Evolutionary conservation across 495 filamentous ascomycete genomes (phyloP).

Genomic region (Parathielavia hyrcaniae): DNA sequence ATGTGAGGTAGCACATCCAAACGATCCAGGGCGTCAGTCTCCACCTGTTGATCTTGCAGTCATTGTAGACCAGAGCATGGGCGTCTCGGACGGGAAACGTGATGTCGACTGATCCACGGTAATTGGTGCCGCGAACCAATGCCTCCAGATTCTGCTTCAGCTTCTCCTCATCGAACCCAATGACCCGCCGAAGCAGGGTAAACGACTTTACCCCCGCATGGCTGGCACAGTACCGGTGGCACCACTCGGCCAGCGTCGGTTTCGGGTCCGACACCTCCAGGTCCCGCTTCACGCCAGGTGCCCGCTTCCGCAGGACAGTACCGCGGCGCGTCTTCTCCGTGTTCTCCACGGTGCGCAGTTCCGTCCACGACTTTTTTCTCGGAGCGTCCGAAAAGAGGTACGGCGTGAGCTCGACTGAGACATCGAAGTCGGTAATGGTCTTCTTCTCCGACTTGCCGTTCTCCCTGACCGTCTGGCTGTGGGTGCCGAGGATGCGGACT

Average conservation of each 20-base stretch:
- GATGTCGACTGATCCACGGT: slow-evolving; percentile 50
- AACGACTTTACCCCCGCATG: slow-evolving; percentile 47
- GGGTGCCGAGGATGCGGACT: slow-evolving; percentile 46
- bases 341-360: slow-evolving; percentile 37
- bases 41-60: slow-evolving; percentile 50
- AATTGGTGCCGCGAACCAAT: slow-evolving; percentile 53
- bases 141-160: slow-evolving; percentile 40
- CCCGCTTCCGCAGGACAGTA: slow-evolving; percentile 36
- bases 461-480: slow-evolving; percentile 41
- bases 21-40: slow-evolving; percentile 51
- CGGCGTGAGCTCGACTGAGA: slow-evolving; percentile 46
- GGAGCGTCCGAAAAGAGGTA: slow-evolving; percentile 42
- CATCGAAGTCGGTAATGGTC: slow-evolving; percentile 46
- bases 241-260: slow-evolving; percentile 50
- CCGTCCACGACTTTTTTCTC: slow-evolving; percentile 25
- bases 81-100: slow-evolving; percentile 46
- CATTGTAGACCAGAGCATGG: slow-evolving; percentile 49
- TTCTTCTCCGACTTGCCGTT: slow-evolving; percentile 42
- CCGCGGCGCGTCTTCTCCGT: slow-evolving; percentile 39
- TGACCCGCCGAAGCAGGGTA: slow-evolving; percentile 43
- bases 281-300: slow-evolving; percentile 36
- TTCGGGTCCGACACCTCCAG: slow-evolving; percentile 34
- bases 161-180: slow-evolving; percentile 45
- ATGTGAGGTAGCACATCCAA: slow-evolving; percentile 54
- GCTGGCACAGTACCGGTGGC: slow-evolving; percentile 49